phyloP scores from a whole-genome alignment of 257 asterid genomes.

The Echites panduratus region DNA sequence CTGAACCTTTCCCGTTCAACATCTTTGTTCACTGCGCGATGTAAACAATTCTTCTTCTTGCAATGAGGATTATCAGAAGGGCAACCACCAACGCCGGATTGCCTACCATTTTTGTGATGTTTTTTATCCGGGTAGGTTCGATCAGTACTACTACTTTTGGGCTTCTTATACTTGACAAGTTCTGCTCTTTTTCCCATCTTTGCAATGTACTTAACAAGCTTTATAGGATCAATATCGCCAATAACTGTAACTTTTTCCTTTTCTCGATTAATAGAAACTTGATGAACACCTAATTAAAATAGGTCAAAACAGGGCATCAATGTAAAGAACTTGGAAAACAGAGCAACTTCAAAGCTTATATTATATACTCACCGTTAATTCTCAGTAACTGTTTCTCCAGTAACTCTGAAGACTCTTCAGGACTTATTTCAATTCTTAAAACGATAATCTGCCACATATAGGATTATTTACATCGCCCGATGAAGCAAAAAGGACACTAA shows the following conservation, averaged over 20 bases:
- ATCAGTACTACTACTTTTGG: neutral
- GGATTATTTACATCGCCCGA: neutral
- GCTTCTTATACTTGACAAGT: neutral
- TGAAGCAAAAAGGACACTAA: neutral
- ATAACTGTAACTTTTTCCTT: neutral
- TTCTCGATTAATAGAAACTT: neutral
- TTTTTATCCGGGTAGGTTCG: neutral
- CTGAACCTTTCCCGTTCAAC: neutral
- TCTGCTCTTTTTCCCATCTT: neutral
- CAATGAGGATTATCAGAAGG: neutral
- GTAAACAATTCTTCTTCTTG: neutral
- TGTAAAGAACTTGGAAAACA: too few species aligned
- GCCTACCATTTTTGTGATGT: neutral
- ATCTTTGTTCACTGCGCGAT: neutral
- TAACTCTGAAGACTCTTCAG: neutral
- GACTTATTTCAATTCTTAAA: neutral
- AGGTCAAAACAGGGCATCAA: too few species aligned
- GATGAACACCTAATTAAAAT: neutral
- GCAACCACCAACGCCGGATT: neutral
- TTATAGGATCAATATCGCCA: neutral
- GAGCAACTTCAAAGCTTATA: neutral
- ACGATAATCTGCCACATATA: neutral
- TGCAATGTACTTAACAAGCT: neutral
- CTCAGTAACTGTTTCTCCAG: neutral
- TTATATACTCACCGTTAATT: slow-evolving; percentile 1